phyloP scores from a whole-genome alignment of 2,329 filamentous ascomycete species.

The Cryphonectria naterciae region DNA sequence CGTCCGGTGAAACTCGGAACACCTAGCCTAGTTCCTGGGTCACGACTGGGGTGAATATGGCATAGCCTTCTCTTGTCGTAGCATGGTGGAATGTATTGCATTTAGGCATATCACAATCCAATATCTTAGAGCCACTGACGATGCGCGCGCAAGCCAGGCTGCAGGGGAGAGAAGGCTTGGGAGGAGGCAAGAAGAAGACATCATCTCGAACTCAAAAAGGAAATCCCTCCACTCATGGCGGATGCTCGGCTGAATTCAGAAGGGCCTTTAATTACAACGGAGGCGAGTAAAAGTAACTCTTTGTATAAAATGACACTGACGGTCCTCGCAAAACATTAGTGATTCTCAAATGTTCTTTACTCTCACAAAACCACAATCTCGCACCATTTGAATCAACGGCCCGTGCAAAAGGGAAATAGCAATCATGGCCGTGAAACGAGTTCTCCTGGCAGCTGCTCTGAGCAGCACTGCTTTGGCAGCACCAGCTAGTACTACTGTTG shows the following conservation, averaged over 20 bases:
- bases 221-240: conserved; percentile 19
- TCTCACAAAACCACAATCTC: not conserved
- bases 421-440: conserved; percentile 34
- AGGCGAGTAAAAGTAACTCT: not conserved
- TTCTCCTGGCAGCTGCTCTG: conserved; percentile 42
- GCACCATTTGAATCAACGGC: not conserved
- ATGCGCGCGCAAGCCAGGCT: not conserved
- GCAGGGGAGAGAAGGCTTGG: not conserved
- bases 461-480: conserved; percentile 44
- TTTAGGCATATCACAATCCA: not conserved
- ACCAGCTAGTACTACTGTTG: conserved; percentile 35
- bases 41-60: not conserved
- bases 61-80: not conserved
- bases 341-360: not conserved
- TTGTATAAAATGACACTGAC: conserved; percentile 2
- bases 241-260: conserved; percentile 5
- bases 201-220: conserved; percentile 14
- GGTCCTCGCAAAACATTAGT: not conserved
- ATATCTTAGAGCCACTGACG: conserved; percentile 2
- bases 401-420: conserved; percentile 9
- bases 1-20: conserved; percentile 14
- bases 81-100: not conserved
- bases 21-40: conserved; percentile 14
- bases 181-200: not conserved
- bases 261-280: not conserved